These are phyloP conservation scores for Trichophyton benhamiae DNA, from an alignment of 2,329 filamentous ascomycete genomes.

Conservation along the genomic window DNA sequence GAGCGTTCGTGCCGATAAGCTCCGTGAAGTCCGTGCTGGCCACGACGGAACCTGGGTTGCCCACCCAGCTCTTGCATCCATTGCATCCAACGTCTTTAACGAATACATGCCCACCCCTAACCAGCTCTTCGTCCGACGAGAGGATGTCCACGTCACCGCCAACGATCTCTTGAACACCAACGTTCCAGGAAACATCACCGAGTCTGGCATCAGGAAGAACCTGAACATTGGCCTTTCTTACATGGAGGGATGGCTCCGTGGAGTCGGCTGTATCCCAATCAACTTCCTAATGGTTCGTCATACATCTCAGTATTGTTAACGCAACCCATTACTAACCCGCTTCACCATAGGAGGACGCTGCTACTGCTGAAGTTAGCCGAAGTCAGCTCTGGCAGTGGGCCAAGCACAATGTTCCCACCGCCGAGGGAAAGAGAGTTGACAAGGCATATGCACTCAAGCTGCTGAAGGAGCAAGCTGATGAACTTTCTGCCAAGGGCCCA, in stretches of 20 bases:
- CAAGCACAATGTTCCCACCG: constrained; percentile 58
- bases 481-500: constrained; percentile 59
- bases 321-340: constrained; percentile 1
- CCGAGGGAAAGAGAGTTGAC: constrained; percentile 83
- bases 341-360: constrained; percentile 60
- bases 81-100: constrained; percentile 91
- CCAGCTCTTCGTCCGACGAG: constrained; percentile 80
- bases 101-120: constrained; percentile 97
- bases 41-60: constrained; percentile 98
- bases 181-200: constrained; percentile 79
- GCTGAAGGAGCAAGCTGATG: constrained; percentile 71
- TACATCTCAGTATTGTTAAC: too few species aligned
- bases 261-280: constrained; percentile 90
- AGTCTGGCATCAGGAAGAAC: constrained; percentile 94
- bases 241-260: constrained; percentile 97
- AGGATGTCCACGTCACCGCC: constrained; percentile 73
- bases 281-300: constrained; percentile 73
- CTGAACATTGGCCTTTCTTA: constrained; percentile 91
- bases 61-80: constrained; percentile 78
- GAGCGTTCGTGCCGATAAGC: constrained; percentile 83
- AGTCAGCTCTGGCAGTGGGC: constrained; percentile 97
- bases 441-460: constrained; percentile 81
- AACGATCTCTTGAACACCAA: constrained; percentile 98
- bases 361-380: constrained; percentile 89
- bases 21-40: constrained; percentile 86